phyloP scores from a whole-genome alignment of 768 basidiomycete genomes.

The Panaeolus papilionaceus region DNA sequence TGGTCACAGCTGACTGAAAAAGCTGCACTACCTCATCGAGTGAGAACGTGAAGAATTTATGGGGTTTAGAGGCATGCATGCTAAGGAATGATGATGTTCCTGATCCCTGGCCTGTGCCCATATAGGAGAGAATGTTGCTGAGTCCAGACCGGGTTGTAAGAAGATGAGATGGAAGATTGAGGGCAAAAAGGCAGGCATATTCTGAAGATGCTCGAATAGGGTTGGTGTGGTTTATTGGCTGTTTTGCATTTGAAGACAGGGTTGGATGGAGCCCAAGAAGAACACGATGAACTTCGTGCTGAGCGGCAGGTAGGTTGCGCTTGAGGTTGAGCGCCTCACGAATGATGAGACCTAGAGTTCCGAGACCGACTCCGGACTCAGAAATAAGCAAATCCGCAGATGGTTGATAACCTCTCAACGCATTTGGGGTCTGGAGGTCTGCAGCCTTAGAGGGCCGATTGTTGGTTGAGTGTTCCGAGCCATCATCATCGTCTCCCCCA shows the following conservation, averaged over 20 bases:
- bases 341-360: not conserved
- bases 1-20: not conserved
- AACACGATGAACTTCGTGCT: not conserved
- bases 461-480: too few species aligned
- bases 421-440: not conserved
- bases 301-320: not conserved
- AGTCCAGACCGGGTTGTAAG: not conserved
- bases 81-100: not conserved
- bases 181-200: too few species aligned
- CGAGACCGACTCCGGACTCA: not conserved
- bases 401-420: too few species aligned
- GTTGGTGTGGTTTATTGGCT: not conserved
- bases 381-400: not conserved
- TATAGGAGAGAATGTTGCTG: not conserved
- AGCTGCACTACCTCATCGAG: not conserved
- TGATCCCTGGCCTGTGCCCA: conserved; percentile 9
- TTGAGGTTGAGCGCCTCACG: not conserved
- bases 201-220: not conserved
- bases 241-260: too few species aligned
- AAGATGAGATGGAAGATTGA: too few species aligned
- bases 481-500: too few species aligned
- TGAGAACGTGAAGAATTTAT: not conserved
- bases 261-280: not conserved
- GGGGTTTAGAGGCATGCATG: not conserved
- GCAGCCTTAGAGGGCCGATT: too few species aligned